phyloP scores from a whole-genome alignment of 1,139 yeast species.

The Debaryomycetaceae sp. region DNA sequence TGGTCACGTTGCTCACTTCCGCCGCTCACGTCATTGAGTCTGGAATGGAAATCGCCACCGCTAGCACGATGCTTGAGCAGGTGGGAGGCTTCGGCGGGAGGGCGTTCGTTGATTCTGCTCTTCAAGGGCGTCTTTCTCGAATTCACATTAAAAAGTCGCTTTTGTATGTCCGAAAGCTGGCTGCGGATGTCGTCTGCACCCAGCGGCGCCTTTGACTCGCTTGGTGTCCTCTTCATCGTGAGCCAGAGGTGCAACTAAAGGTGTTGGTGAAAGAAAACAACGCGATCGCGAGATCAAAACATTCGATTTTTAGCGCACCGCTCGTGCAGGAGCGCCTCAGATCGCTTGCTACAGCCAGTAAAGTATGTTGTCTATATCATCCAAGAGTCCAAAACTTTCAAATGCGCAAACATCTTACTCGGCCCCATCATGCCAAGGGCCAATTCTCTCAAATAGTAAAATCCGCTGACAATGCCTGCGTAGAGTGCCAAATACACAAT shows the following conservation, averaged over 20 bases:
- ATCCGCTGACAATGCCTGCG: slow-evolving; percentile 19
- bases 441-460: slow-evolving; percentile 27
- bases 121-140: slow-evolving; percentile 8
- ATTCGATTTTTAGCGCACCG: slow-evolving; percentile 9
- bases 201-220: slow-evolving; percentile 1
- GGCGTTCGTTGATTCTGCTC: slow-evolving; percentile 18
- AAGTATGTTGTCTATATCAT: slow-evolving; percentile 13
- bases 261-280: not conserved
- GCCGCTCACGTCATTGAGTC: too few species aligned
- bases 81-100: slow-evolving; percentile 1
- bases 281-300: slow-evolving; percentile 5
- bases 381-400: slow-evolving; percentile 29
- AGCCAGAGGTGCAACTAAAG: not conserved
- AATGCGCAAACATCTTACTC: slow-evolving; percentile 16
- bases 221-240: not conserved
- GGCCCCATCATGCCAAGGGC: slow-evolving; percentile 35
- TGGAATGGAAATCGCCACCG: too few species aligned
- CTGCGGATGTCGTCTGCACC: slow-evolving; percentile 45
- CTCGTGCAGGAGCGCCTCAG: not conserved
- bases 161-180: slow-evolving; percentile 60
- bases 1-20: too few species aligned
- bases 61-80: slow-evolving; percentile 2
- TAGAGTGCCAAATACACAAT: slow-evolving; percentile 18
- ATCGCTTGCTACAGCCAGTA: not conserved
- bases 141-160: slow-evolving; percentile 39